Base-by-base conservation (phyloP, 2,329 filamentous ascomycete genomes). In the Bipolaris oryzae region DNA sequence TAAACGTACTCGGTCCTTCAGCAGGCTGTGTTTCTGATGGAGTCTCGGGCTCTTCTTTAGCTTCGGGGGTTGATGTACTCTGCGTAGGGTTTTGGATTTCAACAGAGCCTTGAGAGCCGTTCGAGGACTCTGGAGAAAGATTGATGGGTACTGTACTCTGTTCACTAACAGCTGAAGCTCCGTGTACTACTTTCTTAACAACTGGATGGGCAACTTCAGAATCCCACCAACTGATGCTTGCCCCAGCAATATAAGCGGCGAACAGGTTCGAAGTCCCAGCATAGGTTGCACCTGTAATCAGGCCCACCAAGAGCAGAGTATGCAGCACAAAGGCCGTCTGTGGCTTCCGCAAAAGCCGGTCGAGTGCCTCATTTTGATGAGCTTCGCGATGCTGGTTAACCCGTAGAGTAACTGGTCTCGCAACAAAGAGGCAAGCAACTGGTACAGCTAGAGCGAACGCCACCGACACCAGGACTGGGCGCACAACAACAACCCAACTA, bases 261-360 rank as follows among this genome's bases (percentile, higher is more conserved):
- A 89, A 83, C 0, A 89, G 74, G 42, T 82, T 83, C 0, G 87
- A 89, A 0, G 87, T 86, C 0, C 86, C 87, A 1, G 86, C 83
- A 71, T 85, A 89, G 1, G 78, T 82, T 0, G 85, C 80, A 0
- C 73, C 82, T 0, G 81, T 68, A 0, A 88, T 76, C 3, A 83
- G 65, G 0, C 70, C 80, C 0, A 87, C 47, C 0, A 90, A 72
- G 0, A 85, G 64, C 1, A 69, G 35, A 0, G 82, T 84, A 35
- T 87, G 84, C 0, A 82, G 55, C 0, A 76, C 55, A 15, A 86
- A 78, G 0, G 76, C 76, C 1, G 77, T 75, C 20, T 80, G 69
- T 1, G 66, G 62, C 3, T 60, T 61, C 1, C 50, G 39, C 0
- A 81, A 23, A 1, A 76, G 3, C 0, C 42, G 51, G 33, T 73